These are phyloP conservation scores for Parathielavia hyrcaniae DNA, from an alignment of 495 filamentous ascomycete species.

Conservation along the genomic window DNA sequence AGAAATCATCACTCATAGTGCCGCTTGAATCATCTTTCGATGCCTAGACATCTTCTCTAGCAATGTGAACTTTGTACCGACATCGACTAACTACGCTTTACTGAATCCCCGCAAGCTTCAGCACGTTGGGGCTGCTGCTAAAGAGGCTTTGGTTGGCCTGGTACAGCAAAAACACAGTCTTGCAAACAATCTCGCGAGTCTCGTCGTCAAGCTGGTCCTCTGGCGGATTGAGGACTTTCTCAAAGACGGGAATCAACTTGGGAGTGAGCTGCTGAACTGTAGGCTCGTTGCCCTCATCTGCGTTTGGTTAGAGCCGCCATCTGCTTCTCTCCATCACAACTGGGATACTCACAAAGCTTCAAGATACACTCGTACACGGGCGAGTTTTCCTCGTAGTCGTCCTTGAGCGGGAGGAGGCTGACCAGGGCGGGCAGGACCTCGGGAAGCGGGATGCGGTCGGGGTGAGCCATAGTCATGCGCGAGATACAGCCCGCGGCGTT, in stretches of 20 bases:
- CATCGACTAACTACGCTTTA: slow-evolving; percentile 9
- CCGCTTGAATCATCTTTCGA: slow-evolving; percentile 20
- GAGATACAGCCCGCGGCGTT: slow-evolving; percentile 90
- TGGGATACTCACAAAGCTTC: slow-evolving; percentile 63
- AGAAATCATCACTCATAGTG: slow-evolving; percentile 26
- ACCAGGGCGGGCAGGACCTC: slow-evolving; percentile 79
- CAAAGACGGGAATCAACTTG: slow-evolving; percentile 70
- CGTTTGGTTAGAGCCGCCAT: slow-evolving; percentile 14
- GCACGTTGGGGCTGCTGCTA: slow-evolving; percentile 26
- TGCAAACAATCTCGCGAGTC: slow-evolving; percentile 50
- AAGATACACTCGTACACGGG: slow-evolving; percentile 84
- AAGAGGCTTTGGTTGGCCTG: slow-evolving; percentile 31
- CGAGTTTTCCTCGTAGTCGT: slow-evolving; percentile 95
- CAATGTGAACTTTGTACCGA: background rate
- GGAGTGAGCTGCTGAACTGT: slow-evolving; percentile 71
- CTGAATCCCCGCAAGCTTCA: slow-evolving; percentile 30
- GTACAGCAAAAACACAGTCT: slow-evolving; percentile 26
- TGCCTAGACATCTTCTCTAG: slow-evolving; percentile 15
- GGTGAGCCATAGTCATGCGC: slow-evolving; percentile 83
- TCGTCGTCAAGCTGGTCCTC: slow-evolving; percentile 79
- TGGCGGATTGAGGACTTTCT: slow-evolving; percentile 69
- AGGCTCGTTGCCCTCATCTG: slow-evolving; percentile 65
- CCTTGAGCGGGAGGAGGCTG: slow-evolving; percentile 74
- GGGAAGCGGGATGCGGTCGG: slow-evolving; percentile 66
- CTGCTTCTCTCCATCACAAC: background rate